Evolutionary conservation across 257 asterid genomes (phyloP).

Genomic region (Solanum sejunctum): DNA sequence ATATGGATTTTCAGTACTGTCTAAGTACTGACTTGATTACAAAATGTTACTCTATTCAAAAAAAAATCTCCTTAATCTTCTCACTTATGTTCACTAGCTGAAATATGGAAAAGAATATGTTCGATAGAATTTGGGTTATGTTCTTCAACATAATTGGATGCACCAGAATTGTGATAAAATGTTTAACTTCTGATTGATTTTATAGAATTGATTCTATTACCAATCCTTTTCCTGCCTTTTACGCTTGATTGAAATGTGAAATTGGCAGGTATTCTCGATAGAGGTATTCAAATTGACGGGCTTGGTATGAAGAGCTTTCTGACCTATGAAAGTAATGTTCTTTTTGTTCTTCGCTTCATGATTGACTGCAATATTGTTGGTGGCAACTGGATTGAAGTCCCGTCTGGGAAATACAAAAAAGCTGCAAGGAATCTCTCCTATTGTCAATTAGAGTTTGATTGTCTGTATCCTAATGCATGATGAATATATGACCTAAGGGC

Average conservation of each 20-base stretch:
- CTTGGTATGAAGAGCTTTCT: slow-evolving; percentile 71
- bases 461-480: slow-evolving; percentile 69
- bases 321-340: slow-evolving; percentile 93
- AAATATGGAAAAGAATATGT: not conserved
- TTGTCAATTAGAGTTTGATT: slow-evolving; percentile 85
- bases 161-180: not conserved
- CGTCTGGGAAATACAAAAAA: slow-evolving; percentile 67
- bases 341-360: slow-evolving; percentile 98
- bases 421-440: slow-evolving; percentile 43
- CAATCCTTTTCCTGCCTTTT: not conserved
- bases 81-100: not conserved
- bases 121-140: not conserved
- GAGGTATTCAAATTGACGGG: slow-evolving; percentile 91
- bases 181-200: not conserved
- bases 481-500: not conserved
- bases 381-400: slow-evolving; percentile 95
- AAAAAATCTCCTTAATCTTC: not conserved
- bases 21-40: too few relatives aligned
- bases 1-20: too few relatives aligned
- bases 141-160: not conserved
- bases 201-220: slow-evolving; percentile 3
- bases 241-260: not conserved
- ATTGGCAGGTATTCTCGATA: slow-evolving; percentile 82
- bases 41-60: too few relatives aligned
- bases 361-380: slow-evolving; percentile 89